A percentile compares a stretch with the other conserved stretches of the same genome.
phyloP scores from a whole-genome alignment of 441 rosid genomes.

The Adansonia gregorii region DNA sequence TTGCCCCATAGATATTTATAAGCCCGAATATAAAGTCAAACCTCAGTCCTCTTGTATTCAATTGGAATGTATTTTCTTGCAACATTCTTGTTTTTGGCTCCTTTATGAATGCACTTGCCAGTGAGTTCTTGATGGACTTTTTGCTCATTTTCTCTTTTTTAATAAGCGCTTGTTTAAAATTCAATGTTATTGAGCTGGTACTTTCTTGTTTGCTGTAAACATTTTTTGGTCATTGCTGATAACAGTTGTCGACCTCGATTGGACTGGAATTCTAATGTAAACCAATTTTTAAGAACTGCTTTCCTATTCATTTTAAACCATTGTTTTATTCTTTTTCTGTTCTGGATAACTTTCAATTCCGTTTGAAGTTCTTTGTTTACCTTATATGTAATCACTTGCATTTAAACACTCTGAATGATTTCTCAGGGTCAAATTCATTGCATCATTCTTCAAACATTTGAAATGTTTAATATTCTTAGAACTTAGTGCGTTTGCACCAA shows the following conservation, averaged over 20 bases:
- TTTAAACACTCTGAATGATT: constrained; percentile 19
- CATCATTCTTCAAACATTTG: not conserved
- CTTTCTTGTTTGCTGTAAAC: constrained; percentile 10
- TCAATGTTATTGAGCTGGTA: constrained; percentile 26
- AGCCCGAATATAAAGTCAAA: constrained; percentile 35
- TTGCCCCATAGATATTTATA: constrained; percentile 28
- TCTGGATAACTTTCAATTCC: not conserved
- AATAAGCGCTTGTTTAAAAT: constrained; percentile 16
- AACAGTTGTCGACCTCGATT: not conserved
- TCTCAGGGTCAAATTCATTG: constrained; percentile 16
- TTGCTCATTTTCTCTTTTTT: constrained; percentile 15
- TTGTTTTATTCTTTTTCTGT: constrained; percentile 6
- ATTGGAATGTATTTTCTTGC: constrained; percentile 21
- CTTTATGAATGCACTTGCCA: not conserved
- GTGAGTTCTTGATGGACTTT: constrained; percentile 21
- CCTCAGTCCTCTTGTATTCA: constrained; percentile 28
- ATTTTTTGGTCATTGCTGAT: not conserved
- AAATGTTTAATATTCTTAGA: constrained; percentile 24
- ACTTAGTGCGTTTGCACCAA: not conserved
- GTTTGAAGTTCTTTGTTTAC: constrained; percentile 24
- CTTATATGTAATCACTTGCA: not conserved
- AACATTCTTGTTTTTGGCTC: constrained; percentile 16
- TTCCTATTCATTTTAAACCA: not conserved
- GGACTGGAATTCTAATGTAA: not conserved
- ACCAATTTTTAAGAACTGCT: not conserved